Evolutionary conservation across 2,329 filamentous ascomycete genomes (phyloP), one percentile per base, ranked within the genome.

Genomic region (Fusarium sp.): DNA sequence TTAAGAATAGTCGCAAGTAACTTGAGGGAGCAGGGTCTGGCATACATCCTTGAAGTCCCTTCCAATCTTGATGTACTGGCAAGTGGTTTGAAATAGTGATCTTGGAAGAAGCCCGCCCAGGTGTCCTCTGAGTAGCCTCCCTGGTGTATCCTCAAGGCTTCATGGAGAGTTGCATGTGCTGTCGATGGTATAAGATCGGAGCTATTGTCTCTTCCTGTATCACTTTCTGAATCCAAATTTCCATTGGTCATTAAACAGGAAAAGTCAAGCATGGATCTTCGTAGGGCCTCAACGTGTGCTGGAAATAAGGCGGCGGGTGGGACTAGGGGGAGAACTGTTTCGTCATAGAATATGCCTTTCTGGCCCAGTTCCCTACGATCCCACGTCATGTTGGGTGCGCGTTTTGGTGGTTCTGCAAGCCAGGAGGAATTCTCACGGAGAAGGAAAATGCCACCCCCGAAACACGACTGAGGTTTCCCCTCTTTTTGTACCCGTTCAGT

Each of bases 261-360:
- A 15, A 68, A 66, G 18, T 68, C 70, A 3, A 64, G 54, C 7
- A 68, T 55, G 10, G 41, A 66, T 4, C 40, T 47, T 31, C 54
- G 54, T n/a, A 68, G n/a, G 2, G 18, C 3, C n/a, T 72, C 62
- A 2, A 62, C 53, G 23, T 70, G 70, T 7, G 52, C 40, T 55
- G 69, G 61, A 6, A 44, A 56, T 12, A 39, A 31, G 23, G 12
- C 3, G 8, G 1, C 37, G 4, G 11, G 12, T 3, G 30, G 11
- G 27, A 2, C 15, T 10, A 4, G 15, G 3, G 11, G 2, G 4
- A 6, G 39, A 12, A 62, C n/a, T 5, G 41, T 6, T 10, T 63
- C 65, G 53, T 70, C 51, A 16, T 66, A 66, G 15, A 62, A 68
- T 7, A 68, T 58, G 6, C 27, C 28, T 0, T 44, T 48, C 28